phyloP scores from a whole-genome alignment of 805 yeast genomes.

The Metschnikowia sp. region DNA sequence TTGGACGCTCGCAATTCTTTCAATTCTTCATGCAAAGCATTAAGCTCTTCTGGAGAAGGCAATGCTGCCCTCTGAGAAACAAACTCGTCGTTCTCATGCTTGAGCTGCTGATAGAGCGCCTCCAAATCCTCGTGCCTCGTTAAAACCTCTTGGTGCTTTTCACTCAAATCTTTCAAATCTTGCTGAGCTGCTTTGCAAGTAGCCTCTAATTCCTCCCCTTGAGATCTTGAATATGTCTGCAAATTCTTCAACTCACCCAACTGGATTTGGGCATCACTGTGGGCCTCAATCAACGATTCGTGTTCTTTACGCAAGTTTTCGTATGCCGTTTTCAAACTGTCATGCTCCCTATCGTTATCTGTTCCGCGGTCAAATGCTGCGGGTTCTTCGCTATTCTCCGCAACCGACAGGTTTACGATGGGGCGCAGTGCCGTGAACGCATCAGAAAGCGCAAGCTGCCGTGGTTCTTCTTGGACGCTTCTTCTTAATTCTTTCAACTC shows the following conservation, averaged over 20 bases:
- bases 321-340: constrained; percentile 2
- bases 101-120: constrained; percentile 3
- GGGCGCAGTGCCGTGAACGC: background rate
- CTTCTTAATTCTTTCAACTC: background rate
- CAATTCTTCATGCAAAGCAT: constrained; percentile 19
- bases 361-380: background rate
- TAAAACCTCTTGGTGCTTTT: constrained; percentile 1
- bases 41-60: constrained; percentile 5
- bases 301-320: constrained; percentile 6
- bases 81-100: constrained; percentile 5
- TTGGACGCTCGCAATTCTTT: constrained; percentile 28
- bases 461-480: constrained; percentile 4
- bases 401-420: background rate
- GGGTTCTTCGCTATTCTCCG: background rate
- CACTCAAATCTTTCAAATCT: constrained; percentile 1
- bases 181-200: constrained; percentile 19
- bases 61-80: background rate
- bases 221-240: constrained; percentile 13
- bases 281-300: constrained; percentile 5
- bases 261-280: constrained; percentile 15
- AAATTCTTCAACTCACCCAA: constrained; percentile 16
- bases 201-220: constrained; percentile 20
- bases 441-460: background rate
- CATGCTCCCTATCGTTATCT: background rate
- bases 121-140: constrained; percentile 5